Conservation (phyloP, 495 filamentous ascomycete genomes). For the Hypoxylon cercidicola region DNA sequence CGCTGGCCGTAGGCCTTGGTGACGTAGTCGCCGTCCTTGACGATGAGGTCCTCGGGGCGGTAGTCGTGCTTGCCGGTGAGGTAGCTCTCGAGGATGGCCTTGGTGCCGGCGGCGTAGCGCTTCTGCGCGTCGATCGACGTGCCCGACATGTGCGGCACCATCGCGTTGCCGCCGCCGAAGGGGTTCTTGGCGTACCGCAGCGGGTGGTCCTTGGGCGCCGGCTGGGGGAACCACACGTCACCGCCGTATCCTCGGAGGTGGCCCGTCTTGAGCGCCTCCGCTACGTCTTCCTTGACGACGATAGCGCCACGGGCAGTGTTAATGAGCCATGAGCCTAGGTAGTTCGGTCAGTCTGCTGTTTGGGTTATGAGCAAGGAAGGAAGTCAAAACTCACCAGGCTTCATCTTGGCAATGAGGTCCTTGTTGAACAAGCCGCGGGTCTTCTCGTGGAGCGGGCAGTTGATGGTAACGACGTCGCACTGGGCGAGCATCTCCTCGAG, state of each 20-base stretch:
- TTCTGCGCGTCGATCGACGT: conserved; percentile 97
- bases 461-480: conserved; percentile 99
- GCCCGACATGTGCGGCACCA: conserved; percentile 98
- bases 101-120: conserved; percentile 89
- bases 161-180: conserved; percentile 96
- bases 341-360: conserved; percentile 26
- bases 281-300: conserved; percentile 99
- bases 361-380: neutral
- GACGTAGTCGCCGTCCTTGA: conserved; percentile 90
- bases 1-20: conserved; percentile 95
- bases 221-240: conserved; percentile 86
- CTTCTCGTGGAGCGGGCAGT: conserved; percentile 99
- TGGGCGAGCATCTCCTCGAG: conserved; percentile 96
- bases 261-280: conserved; percentile 89
- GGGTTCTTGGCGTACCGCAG: conserved; percentile 94
- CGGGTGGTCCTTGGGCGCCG: conserved; percentile 92
- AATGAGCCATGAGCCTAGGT: conserved; percentile 87
- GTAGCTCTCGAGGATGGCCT: conserved; percentile 91
- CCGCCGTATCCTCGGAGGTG: conserved; percentile 98
- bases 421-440: conserved; percentile 97
- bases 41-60: conserved; percentile 89
- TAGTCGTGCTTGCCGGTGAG: conserved; percentile 89
- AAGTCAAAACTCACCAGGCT: conserved; percentile 71
- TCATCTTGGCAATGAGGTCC: conserved; percentile 99
- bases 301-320: conserved; percentile 99